Conservation (phyloP, 208 protist species). For the Leishmania amazonensis region DNA sequence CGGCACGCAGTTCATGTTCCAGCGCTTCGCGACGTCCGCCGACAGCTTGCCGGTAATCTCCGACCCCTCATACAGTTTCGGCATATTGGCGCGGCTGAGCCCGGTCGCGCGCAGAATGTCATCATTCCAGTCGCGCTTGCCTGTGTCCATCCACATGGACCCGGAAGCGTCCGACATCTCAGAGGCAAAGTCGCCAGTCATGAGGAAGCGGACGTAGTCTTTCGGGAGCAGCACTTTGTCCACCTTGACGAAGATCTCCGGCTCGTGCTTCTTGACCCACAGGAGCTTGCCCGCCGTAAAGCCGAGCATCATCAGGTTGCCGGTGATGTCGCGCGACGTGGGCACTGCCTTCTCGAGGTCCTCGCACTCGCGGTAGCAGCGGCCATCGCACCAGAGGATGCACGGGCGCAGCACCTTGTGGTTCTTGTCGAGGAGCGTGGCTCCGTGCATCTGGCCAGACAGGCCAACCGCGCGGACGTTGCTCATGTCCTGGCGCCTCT, state of each 20-base stretch:
- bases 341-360: constrained; percentile 71
- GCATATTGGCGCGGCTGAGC: constrained; percentile 68
- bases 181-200: constrained; percentile 70
- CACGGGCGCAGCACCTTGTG: constrained; percentile 68
- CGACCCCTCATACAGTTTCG: constrained; percentile 70
- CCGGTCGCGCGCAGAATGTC: constrained; percentile 66
- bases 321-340: constrained; percentile 58
- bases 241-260: constrained; percentile 56
- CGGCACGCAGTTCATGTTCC: constrained; percentile 63
- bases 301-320: constrained; percentile 85
- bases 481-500: constrained; percentile 50
- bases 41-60: constrained; percentile 56
- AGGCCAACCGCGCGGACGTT: constrained; percentile 61
- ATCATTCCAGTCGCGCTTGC: constrained; percentile 68
- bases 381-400: constrained; percentile 84
- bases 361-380: constrained; percentile 61
- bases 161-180: constrained; percentile 79
- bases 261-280: constrained; percentile 76
- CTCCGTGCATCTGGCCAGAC: constrained; percentile 77
- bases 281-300: constrained; percentile 83
- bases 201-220: constrained; percentile 73
- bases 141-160: constrained; percentile 77
- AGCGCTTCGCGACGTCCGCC: constrained; percentile 38
- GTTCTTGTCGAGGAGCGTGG: constrained; percentile 64
- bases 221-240: constrained; percentile 76